These are phyloP conservation scores for Alternaria burnsii DNA, from an alignment of 2,329 filamentous ascomycete species.

Conservation along the genomic window DNA sequence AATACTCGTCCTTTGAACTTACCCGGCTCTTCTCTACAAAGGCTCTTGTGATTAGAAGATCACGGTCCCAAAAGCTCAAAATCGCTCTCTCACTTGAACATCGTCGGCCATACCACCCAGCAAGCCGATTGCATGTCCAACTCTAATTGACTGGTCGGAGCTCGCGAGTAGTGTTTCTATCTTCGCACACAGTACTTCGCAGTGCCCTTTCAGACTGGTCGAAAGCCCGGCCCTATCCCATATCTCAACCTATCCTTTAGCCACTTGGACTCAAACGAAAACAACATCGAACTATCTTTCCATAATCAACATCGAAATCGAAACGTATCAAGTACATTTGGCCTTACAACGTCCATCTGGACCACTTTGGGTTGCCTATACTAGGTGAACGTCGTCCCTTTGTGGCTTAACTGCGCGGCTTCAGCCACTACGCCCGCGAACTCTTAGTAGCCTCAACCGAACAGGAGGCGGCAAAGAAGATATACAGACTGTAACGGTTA, in stretches of 20 bases:
- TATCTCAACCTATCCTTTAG: neutral
- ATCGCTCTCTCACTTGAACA: constrained; percentile 14
- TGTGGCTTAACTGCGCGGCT: neutral
- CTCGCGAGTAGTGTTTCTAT: neutral
- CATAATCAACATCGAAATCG: neutral
- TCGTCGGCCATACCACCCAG: neutral
- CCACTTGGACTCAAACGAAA: neutral
- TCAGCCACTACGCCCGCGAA: neutral
- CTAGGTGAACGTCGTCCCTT: neutral
- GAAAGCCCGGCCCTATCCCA: neutral
- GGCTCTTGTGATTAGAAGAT: neutral
- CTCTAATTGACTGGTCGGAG: neutral
- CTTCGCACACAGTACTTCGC: neutral
- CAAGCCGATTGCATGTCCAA: neutral
- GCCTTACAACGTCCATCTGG: neutral
- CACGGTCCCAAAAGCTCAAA: constrained; percentile 4
- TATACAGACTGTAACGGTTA: constrained; percentile 3
- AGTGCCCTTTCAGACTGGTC: neutral
- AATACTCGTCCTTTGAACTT: neutral
- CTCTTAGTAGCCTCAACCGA: neutral
- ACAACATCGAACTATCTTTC: neutral
- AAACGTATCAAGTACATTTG: neutral
- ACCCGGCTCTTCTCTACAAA: neutral
- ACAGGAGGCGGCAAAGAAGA: constrained; percentile 1
- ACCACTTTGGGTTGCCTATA: neutral